Evolutionary conservation across 2,329 filamentous ascomycete species (phyloP).

Genomic region (Xylariaceae sp.): DNA sequence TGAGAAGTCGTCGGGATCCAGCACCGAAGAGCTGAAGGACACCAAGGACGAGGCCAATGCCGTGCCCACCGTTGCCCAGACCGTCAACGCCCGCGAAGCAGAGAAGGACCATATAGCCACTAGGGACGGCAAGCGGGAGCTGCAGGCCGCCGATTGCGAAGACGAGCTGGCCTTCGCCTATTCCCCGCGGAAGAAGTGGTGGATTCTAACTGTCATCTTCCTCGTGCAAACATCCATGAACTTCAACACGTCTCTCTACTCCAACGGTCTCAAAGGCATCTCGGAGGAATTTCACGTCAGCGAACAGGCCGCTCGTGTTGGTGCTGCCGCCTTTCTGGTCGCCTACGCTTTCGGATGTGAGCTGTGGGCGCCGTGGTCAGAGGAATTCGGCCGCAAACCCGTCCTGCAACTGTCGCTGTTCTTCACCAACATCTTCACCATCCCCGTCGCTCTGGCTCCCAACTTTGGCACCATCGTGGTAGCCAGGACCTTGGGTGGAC

Average conservation of each 20-base stretch:
- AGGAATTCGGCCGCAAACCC: conserved; percentile 73
- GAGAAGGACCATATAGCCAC: conserved; percentile 20
- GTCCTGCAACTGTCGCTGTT: conserved; percentile 68
- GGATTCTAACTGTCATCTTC: conserved; percentile 67
- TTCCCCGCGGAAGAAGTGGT: conserved; percentile 62
- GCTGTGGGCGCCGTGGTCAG: conserved; percentile 82
- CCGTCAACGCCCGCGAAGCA: conserved; percentile 14
- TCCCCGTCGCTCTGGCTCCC: conserved; percentile 65
- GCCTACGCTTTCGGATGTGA: conserved; percentile 82
- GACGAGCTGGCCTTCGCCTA: conserved; percentile 60
- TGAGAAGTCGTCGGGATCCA: neutral
- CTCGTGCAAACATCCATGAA: conserved; percentile 72
- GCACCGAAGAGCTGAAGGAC: conserved; percentile 20
- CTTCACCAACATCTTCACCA: conserved; percentile 71
- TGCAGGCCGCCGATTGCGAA: conserved; percentile 50
- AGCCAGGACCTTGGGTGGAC: conserved; percentile 63
- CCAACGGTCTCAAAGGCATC: conserved; percentile 62
- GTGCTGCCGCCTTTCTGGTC: conserved; percentile 73
- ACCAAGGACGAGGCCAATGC: conserved; percentile 11
- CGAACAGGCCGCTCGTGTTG: conserved; percentile 62
- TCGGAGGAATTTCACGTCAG: conserved; percentile 63
- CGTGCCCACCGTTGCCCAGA: conserved; percentile 18
- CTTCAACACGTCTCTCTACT: conserved; percentile 71
- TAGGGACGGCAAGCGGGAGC: conserved; percentile 24
- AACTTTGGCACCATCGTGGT: conserved; percentile 68